These are phyloP conservation scores for Eucalyptus microcorys DNA, from an alignment of 345 rosid genomes.

Conservation along the genomic window DNA sequence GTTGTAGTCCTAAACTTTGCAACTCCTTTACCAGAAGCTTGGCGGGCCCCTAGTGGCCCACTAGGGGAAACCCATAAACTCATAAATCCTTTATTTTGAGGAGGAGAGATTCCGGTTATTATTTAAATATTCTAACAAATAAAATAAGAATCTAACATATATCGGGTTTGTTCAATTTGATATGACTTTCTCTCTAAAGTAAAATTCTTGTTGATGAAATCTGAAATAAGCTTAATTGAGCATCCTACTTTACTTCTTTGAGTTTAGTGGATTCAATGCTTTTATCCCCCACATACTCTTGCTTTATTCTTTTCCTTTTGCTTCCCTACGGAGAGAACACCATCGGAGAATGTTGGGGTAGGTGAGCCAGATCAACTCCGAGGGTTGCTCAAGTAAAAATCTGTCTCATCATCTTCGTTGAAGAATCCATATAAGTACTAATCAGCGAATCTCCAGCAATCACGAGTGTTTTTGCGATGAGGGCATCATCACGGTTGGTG, in stretches of 20 bases:
- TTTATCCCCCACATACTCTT: background rate
- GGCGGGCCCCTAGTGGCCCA: too few relatives aligned
- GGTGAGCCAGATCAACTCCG: background rate
- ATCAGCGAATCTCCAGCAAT: background rate
- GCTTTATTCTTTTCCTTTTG: background rate
- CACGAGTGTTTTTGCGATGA: background rate
- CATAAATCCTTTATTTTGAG: too few relatives aligned
- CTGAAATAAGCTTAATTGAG: background rate
- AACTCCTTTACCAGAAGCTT: too few relatives aligned
- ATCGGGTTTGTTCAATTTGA: background rate
- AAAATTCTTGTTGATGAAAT: background rate
- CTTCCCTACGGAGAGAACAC: background rate
- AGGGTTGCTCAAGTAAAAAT: background rate
- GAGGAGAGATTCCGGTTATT: accelerated
- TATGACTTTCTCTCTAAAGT: background rate
- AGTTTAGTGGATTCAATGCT: background rate
- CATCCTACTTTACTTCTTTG: background rate
- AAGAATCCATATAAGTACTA: background rate
- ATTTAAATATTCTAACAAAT: too few relatives aligned
- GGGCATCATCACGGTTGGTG: background rate
- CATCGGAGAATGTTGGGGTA: background rate
- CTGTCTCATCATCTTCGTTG: background rate
- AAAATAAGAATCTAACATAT: background rate
- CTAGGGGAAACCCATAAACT: too few relatives aligned
- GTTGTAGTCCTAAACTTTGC: background rate